Base-by-base conservation (phyloP, 1,139 yeast species). In the Candida smagusa region DNA sequence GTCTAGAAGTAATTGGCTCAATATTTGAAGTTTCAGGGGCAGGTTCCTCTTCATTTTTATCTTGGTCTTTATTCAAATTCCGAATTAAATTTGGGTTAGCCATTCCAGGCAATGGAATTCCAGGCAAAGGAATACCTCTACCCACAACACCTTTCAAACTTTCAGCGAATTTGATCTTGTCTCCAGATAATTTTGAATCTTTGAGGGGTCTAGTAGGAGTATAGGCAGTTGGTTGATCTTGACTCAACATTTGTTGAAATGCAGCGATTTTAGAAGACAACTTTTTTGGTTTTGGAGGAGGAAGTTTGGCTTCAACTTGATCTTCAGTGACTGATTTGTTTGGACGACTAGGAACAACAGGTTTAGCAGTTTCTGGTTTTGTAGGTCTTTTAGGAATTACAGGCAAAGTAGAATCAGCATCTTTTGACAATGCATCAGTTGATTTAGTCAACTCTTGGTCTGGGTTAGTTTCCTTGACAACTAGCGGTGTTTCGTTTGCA, bases 231-330 rank as follows among this genome's bases (percentile, higher is more conserved):
- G 39, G 38, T 4, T 41, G 46, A 7, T 46, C 49, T 34, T 59
- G 62, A 36, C 73, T 74, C 40, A 83, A 64, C 82, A 81, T 74
- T 51, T 82, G 84, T 52, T 84, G 94, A 54, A 84, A 84, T 0
- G 89, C 89, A 2, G 90, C 89, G 43, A 84, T 84, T 46, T 74
- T 82, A 0, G 88, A 80, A 0, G 90, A 82, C 16, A 86, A 79
- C 47, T 84, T 84, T 52, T 83, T 83, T 2, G 90, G 90, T 27
- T 79, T 80, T 23, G 80, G 81, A 3, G 89, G 89, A 9, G 85
- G 84, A 0, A 66, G 68, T 47, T 59, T 68, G 6, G 59, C n/a
- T 8, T 30, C 35, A 7, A 26, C 28, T 9, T 29, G 11, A 7
- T 30, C 26, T 6, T 27, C 9, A 9, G 22, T 29, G 7, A 13